Evolutionary conservation across 2,329 filamentous ascomycete genomes (phyloP).

Genomic region (Cytospora mali): DNA sequence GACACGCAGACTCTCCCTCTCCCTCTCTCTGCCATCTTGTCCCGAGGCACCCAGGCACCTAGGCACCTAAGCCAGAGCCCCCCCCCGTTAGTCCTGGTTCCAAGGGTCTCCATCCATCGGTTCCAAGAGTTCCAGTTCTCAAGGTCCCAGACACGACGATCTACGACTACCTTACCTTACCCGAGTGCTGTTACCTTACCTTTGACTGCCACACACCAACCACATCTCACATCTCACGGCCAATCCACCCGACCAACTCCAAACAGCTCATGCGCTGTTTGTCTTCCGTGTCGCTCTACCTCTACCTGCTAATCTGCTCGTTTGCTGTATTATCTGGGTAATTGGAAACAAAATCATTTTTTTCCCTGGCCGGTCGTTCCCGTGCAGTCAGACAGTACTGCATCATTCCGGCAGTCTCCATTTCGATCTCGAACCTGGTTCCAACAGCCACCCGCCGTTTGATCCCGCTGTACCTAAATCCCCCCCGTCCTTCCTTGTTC

Average conservation of each 20-base stretch:
- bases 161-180: conserved; percentile 9
- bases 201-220: not conserved
- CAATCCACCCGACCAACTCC: too few species aligned
- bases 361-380: not conserved
- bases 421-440: conserved; percentile 16
- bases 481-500: conserved; percentile 26
- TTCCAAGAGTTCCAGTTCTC: not conserved
- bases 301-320: not conserved
- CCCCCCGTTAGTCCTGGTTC: conserved; percentile 14
- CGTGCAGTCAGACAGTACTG: not conserved
- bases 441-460: conserved; percentile 25
- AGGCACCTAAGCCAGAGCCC: not conserved
- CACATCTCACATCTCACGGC: not conserved
- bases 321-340: conserved; percentile 7
- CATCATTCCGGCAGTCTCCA: conserved; percentile 5
- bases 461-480: conserved; percentile 22
- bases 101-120: conserved; percentile 8
- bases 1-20: not conserved
- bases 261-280: conserved; percentile 1
- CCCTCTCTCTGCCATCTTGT: conserved; percentile 3
- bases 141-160: conserved; percentile 23
- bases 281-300: conserved; percentile 3
- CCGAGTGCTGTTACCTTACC: not conserved
- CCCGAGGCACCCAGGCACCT: not conserved
- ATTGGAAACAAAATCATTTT: conserved; percentile 4